Conservation (phyloP, 768 basidiomycete species). For the Suillus subalutaceus region DNA sequence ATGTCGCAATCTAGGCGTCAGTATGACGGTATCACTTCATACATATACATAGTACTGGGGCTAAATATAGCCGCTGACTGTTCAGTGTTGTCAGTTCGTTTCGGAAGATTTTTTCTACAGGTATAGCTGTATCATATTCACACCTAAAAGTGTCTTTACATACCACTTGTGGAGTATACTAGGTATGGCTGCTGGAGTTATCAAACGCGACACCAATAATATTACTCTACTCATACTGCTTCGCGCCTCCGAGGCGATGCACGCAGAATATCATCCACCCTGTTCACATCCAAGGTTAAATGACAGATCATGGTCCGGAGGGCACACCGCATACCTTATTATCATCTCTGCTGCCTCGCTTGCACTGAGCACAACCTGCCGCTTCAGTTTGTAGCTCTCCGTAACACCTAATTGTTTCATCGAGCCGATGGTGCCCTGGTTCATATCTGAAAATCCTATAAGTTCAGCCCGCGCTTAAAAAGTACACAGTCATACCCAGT, state of each 20-base stretch:
- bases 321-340: constrained; percentile 61
- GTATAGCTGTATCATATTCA: not conserved
- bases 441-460: constrained; percentile 29
- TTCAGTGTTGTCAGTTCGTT: not conserved
- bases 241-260: constrained; percentile 86
- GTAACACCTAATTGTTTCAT: constrained; percentile 90
- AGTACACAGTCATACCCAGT: constrained; percentile 59
- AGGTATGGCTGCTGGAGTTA: not conserved
- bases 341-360: constrained; percentile 99
- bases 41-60: not conserved
- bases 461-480: constrained; percentile 1
- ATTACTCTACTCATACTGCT: constrained; percentile 50
- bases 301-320: constrained; percentile 1
- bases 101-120: not conserved
- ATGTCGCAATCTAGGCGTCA: not conserved
- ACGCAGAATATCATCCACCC: constrained; percentile 91
- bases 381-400: constrained; percentile 97
- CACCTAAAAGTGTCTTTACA: not conserved
- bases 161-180: not conserved
- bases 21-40: not conserved
- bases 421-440: constrained; percentile 45
- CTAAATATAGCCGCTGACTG: not conserved
- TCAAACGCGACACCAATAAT: not conserved
- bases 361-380: constrained; percentile 92
- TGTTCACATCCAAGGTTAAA: constrained; percentile 31